A percentile compares a stretch with the other conserved stretches of the same genome.
Evolutionary conservation across 2,329 filamentous ascomycete species (phyloP).

Genomic region (Davidsoniella eucalypti): DNA sequence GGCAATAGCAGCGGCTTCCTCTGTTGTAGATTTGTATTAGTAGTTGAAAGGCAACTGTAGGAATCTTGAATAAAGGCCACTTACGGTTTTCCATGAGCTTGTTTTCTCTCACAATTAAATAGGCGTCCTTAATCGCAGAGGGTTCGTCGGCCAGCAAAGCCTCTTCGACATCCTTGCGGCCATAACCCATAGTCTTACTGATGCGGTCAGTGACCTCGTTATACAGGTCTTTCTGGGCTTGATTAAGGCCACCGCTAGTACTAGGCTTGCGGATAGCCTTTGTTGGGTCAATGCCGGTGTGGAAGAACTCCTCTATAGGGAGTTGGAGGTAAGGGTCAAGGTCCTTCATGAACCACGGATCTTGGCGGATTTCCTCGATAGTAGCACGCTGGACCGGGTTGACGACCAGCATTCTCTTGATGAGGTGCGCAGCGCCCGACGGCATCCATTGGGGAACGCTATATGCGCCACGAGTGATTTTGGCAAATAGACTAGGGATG

Average conservation of each 20-base stretch:
- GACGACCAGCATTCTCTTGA: conserved; percentile 86
- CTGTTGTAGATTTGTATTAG: conserved; percentile 18
- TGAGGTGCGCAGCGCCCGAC: conserved; percentile 61
- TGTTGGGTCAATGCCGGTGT: conserved; percentile 85
- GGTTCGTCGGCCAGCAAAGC: conserved; percentile 82
- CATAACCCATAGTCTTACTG: conserved; percentile 96
- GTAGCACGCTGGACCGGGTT: conserved; percentile 90
- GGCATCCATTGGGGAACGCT: conserved; percentile 85
- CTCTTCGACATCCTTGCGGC: conserved; percentile 85
- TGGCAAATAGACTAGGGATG: conserved; percentile 92
- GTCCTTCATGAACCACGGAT: conserved; percentile 85
- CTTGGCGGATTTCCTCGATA: conserved; percentile 80
- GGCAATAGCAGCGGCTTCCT: conserved; percentile 21
- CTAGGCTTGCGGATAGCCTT: conserved; percentile 74
- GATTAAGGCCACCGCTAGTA: conserved; percentile 59
- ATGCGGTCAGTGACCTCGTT: conserved; percentile 88
- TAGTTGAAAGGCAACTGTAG: conserved; percentile 13
- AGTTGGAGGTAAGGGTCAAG: conserved; percentile 74
- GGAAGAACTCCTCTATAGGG: conserved; percentile 79
- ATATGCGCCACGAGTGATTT: conserved; percentile 90
- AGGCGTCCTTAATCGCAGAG: conserved; percentile 96
- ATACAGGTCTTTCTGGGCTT: conserved; percentile 84
- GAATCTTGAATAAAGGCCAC: conserved; percentile 22
- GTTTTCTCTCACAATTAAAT: conserved; percentile 94
- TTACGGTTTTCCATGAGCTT: conserved; percentile 94